Evolutionary conservation across 2,329 filamentous ascomycete genomes (phyloP).

Genomic region (Colletotrichum spinosum): DNA sequence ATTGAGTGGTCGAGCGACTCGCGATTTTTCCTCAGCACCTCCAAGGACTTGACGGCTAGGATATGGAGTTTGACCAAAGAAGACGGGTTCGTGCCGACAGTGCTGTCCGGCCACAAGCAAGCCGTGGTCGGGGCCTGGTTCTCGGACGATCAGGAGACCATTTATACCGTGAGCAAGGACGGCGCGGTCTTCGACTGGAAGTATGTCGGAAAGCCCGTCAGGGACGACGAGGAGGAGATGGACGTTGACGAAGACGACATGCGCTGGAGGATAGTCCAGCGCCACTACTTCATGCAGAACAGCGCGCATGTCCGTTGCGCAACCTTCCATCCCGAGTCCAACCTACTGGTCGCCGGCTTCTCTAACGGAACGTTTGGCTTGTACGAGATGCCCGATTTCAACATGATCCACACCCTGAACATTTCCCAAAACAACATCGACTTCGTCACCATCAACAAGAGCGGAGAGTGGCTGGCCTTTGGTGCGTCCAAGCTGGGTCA

Average conservation of each 20-base stretch:
- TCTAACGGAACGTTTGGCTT: conserved; percentile 94
- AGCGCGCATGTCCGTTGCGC: conserved; percentile 89
- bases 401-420: conserved; percentile 90
- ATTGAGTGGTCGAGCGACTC: conserved; percentile 98
- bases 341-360: conserved; percentile 95
- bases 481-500: conserved; percentile 95
- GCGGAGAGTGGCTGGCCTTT: conserved; percentile 96
- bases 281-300: conserved; percentile 94
- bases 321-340: conserved; percentile 87
- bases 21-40: conserved; percentile 91
- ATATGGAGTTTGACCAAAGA: conserved; percentile 95
- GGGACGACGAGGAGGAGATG: conserved; percentile 68
- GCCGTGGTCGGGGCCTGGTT: conserved; percentile 97
- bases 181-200: conserved; percentile 97
- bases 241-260: conserved; percentile 72
- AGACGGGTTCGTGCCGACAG: conserved; percentile 89
- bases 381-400: conserved; percentile 96
- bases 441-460: conserved; percentile 92
- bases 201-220: conserved; percentile 74
- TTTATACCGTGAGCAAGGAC: conserved; percentile 97
- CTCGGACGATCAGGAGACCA: conserved; percentile 91
- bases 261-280: conserved; percentile 91
- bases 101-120: conserved; percentile 90
- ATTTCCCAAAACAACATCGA: conserved; percentile 98
- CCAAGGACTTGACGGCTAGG: conserved; percentile 90